Evolutionary conservation across 768 basidiomycete genomes (phyloP).

Genomic region (Tricholoma flavovirens): DNA sequence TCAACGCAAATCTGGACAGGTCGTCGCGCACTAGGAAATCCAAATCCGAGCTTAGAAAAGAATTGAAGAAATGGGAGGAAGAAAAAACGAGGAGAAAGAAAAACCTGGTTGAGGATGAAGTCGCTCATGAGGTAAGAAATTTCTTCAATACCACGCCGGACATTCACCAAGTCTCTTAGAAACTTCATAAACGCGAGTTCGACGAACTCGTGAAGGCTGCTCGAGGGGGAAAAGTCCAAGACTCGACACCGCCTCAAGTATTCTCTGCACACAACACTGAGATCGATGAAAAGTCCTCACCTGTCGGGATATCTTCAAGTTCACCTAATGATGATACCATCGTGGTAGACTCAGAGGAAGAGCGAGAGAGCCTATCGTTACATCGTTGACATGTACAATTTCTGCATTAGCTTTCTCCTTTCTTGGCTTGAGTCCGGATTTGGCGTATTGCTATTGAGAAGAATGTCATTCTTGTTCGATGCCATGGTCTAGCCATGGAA

Average conservation of each 20-base stretch:
- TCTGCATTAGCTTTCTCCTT: not conserved
- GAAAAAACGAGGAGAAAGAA: constrained; percentile 37
- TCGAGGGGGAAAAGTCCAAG: constrained; percentile 16
- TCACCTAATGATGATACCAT: constrained; percentile 18
- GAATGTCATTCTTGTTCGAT: no score
- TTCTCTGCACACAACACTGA: constrained; percentile 13
- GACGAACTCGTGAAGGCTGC: constrained; percentile 32
- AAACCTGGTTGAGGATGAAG: constrained; percentile 31
- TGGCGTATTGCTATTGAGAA: no score
- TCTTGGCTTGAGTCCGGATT: no score
- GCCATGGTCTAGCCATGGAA: not conserved
- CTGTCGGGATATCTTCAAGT: not conserved
- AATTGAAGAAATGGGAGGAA: constrained; percentile 57
- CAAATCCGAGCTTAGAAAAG: constrained; percentile 39
- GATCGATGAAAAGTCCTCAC: not conserved
- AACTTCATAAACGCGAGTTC: constrained; percentile 35
- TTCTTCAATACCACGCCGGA: not conserved
- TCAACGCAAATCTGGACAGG: constrained; percentile 68
- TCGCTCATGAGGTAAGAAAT: constrained; percentile 33
- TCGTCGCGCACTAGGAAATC: constrained; percentile 38
- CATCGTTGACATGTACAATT: not conserved
- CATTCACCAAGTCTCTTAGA: constrained; percentile 20
- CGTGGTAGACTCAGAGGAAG: constrained; percentile 32
- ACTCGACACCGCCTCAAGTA: not conserved
- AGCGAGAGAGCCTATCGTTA: constrained; percentile 8